phyloP scores from a whole-genome alignment of 441 rosid genomes.

The Euphorbia corollata region DNA sequence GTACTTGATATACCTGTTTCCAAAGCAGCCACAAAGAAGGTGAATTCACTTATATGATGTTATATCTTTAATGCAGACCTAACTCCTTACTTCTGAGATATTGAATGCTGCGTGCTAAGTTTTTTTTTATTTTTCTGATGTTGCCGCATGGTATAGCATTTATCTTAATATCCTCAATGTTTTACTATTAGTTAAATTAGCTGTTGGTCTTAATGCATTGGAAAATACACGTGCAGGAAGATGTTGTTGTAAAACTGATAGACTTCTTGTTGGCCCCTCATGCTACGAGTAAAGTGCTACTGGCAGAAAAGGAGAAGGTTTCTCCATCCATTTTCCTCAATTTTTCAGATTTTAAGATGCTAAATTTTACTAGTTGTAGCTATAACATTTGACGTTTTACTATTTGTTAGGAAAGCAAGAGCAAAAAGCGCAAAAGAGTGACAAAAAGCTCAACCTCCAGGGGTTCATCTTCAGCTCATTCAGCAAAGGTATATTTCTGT shows the following conservation, averaged over 20 bases:
- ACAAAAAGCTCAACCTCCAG: slow-evolving; percentile 44
- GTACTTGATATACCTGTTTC: slow-evolving; percentile 59
- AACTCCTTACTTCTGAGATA: not conserved
- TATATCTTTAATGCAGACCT: not conserved
- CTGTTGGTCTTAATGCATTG: slow-evolving; percentile 1
- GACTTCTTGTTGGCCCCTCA: slow-evolving; percentile 83
- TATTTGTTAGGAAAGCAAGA: slow-evolving; percentile 44
- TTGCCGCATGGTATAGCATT: not conserved
- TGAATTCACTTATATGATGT: slow-evolving; percentile 14
- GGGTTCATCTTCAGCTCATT: slow-evolving; percentile 41
- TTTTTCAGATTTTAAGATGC: not conserved
- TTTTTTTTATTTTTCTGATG: not conserved
- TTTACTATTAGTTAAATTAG: not conserved
- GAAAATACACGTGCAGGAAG: slow-evolving; percentile 53
- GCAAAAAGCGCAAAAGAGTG: slow-evolving; percentile 66
- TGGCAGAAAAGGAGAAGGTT: slow-evolving; percentile 69
- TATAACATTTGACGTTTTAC: slow-evolving; percentile 14
- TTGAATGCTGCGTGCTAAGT: not conserved
- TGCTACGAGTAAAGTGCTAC: slow-evolving; percentile 49
- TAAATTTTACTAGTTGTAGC: not conserved
- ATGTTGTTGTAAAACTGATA: slow-evolving; percentile 51
- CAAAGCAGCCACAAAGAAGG: slow-evolving; percentile 72
- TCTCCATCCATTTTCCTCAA: not conserved
- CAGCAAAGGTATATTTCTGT: slow-evolving; percentile 44
- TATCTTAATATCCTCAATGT: not conserved